Conservation (phyloP, 2,329 filamentous ascomycete genomes). For the Alternaria incomplexa region DNA sequence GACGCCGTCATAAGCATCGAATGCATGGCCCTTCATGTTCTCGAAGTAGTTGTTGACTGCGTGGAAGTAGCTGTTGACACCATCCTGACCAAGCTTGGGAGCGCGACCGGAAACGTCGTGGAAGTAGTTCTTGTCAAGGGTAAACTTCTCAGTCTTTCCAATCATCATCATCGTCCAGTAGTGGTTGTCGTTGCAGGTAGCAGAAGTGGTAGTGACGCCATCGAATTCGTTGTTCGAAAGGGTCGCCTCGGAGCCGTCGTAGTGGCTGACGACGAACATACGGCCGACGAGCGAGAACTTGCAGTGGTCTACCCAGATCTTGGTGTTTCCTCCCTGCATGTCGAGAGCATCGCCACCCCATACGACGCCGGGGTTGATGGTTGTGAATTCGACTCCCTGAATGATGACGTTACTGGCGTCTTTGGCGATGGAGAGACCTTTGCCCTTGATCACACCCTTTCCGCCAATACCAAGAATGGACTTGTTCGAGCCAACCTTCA, state of each 20-base stretch:
- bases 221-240: constrained; percentile 58
- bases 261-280: constrained; percentile 51
- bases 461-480: constrained; percentile 50
- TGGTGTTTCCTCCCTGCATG: constrained; percentile 41
- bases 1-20: constrained; percentile 46
- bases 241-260: constrained; percentile 48
- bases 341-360: constrained; percentile 50
- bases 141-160: constrained; percentile 50
- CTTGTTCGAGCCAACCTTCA: constrained; percentile 51
- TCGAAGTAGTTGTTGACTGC: constrained; percentile 45
- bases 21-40: constrained; percentile 51
- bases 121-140: constrained; percentile 54
- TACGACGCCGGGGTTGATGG: constrained; percentile 48
- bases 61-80: constrained; percentile 26
- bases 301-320: constrained; percentile 48
- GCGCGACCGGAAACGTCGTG: constrained; percentile 54
- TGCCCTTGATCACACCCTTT: constrained; percentile 51
- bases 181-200: constrained; percentile 54
- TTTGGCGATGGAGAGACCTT: constrained; percentile 47
- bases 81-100: constrained; percentile 51
- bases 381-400: constrained; percentile 50
- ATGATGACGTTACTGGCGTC: constrained; percentile 48
- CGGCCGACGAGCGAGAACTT: constrained; percentile 55
- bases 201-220: constrained; percentile 52
- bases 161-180: constrained; percentile 56